These are phyloP conservation scores for Tolypocladium album DNA, from an alignment of 2,329 filamentous ascomycete genomes.

Conservation along the genomic window DNA sequence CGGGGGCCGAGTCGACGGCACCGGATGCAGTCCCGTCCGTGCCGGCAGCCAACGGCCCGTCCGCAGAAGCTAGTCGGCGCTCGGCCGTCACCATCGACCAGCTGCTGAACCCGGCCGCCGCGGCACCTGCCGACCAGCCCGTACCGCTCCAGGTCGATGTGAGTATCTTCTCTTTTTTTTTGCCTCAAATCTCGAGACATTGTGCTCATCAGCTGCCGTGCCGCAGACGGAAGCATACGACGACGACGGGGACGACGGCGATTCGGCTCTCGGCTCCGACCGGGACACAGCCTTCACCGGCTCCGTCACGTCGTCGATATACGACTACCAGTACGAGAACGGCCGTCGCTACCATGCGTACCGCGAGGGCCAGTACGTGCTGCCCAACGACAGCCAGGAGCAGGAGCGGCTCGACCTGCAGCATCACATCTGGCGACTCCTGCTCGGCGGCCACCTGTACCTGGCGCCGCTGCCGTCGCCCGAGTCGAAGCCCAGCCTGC, in stretches of 20 bases:
- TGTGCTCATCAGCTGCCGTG: background rate
- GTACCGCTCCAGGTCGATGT: constrained; percentile 15
- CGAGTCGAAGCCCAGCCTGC: constrained; percentile 11
- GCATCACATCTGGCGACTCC: constrained; percentile 40
- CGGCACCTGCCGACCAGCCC: constrained; percentile 7
- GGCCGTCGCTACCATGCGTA: constrained; percentile 37
- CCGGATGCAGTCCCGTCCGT: background rate
- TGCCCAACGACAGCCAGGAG: constrained; percentile 43
- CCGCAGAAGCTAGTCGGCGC: background rate
- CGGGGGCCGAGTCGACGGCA: background rate
- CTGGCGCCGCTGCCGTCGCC: constrained; percentile 28
- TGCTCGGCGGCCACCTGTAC: constrained; percentile 32
- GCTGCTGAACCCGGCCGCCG: constrained; percentile 7
- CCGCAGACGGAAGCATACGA: constrained; percentile 6
- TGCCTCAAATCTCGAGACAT: background rate
- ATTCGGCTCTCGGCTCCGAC: constrained; percentile 25
- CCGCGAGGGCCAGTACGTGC: constrained; percentile 29
- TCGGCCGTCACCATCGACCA: background rate
- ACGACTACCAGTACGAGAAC: constrained; percentile 33
- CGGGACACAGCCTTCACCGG: constrained; percentile 17
- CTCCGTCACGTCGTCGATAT: constrained; percentile 30
- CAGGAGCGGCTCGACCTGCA: constrained; percentile 43
- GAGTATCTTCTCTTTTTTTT: constrained; percentile 1
- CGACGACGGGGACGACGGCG: constrained; percentile 11
- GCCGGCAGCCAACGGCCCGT: background rate